Evolutionary conservation across 2,329 filamentous ascomycete genomes (phyloP).

Genomic region (Fusarium newnesense): DNA sequence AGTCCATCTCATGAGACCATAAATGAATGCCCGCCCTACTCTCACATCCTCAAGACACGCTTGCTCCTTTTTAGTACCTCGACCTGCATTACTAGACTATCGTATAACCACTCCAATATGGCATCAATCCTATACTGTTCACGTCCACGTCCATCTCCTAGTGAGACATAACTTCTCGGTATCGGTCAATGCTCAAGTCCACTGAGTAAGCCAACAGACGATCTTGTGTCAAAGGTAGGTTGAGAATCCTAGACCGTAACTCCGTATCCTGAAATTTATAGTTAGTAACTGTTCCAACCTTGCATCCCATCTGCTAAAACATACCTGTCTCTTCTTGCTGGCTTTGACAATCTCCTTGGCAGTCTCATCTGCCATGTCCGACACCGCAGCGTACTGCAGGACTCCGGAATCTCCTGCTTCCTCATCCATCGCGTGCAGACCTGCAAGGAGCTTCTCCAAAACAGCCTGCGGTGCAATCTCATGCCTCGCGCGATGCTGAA

Average conservation of each 20-base stretch:
- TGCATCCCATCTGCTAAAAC: constrained; percentile 37
- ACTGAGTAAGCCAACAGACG: constrained; percentile 76
- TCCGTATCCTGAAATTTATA: constrained; percentile 47
- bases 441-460: constrained; percentile 66
- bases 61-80: constrained; percentile 10
- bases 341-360: constrained; percentile 71
- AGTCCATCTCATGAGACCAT: constrained; percentile 26
- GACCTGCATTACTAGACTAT: constrained; percentile 32
- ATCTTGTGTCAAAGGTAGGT: constrained; percentile 77
- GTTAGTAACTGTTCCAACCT: constrained; percentile 29
- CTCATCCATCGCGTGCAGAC: constrained; percentile 66
- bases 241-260: constrained; percentile 58
- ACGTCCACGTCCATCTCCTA: constrained; percentile 31
- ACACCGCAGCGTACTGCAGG: constrained; percentile 73
- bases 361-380: constrained; percentile 82
- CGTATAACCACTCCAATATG: constrained; percentile 22
- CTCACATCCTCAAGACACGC: constrained; percentile 8
- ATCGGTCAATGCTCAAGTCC: constrained; percentile 75
- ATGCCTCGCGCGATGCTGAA: constrained; percentile 56
- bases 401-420: constrained; percentile 59
- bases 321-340: constrained; percentile 67
- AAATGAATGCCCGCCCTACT: constrained; percentile 3
- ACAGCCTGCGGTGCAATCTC: constrained; percentile 56
- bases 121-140: constrained; percentile 18
- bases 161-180: constrained; percentile 69